phyloP scores from a whole-genome alignment of 495 filamentous ascomycete genomes.

The Acidiella bohemica region DNA sequence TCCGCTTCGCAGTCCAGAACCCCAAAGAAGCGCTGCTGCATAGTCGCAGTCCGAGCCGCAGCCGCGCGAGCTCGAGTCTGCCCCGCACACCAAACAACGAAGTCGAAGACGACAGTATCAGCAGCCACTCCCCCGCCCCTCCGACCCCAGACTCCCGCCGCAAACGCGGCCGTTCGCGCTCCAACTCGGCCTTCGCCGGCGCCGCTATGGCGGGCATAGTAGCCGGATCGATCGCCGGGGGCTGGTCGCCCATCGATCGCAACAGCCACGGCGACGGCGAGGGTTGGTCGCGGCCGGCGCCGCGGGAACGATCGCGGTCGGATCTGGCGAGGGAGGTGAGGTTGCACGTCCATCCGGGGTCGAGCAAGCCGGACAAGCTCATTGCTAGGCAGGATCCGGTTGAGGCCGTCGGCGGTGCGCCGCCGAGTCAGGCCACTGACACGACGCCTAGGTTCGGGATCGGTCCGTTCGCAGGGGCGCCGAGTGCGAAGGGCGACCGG shows the following conservation, averaged over 20 bases:
- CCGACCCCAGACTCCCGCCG: conserved; percentile 59
- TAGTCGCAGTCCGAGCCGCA: conserved; percentile 61
- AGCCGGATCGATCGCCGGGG: conserved; percentile 72
- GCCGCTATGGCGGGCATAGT: conserved; percentile 82
- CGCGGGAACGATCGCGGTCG: conserved; percentile 22
- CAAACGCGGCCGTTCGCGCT: conserved; percentile 62
- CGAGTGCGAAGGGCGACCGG: conserved; percentile 8
- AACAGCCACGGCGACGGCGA: conserved; percentile 36
- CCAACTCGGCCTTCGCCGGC: conserved; percentile 68
- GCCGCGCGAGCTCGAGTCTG: conserved; percentile 49
- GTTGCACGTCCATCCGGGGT: conserved; percentile 45
- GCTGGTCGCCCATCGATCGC: conserved; percentile 85
- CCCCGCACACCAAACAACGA: conserved; percentile 57
- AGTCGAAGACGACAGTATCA: conserved; percentile 34
- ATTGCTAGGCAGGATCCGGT: conserved; percentile 34
- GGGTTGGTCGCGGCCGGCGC: conserved; percentile 41
- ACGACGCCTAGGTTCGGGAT: conserved; percentile 36
- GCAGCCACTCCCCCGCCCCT: conserved; percentile 33
- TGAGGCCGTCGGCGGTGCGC: conserved; percentile 29
- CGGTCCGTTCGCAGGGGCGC: conserved; percentile 25
- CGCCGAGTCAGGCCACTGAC: conserved; percentile 48
- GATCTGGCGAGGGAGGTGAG: conserved; percentile 8
- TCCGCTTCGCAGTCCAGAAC: conserved; percentile 73
- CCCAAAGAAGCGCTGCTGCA: conserved; percentile 59
- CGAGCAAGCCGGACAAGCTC: conserved; percentile 41